phyloP scores from a whole-genome alignment of 805 yeast genomes.

The Yarrowia keelungensis region DNA sequence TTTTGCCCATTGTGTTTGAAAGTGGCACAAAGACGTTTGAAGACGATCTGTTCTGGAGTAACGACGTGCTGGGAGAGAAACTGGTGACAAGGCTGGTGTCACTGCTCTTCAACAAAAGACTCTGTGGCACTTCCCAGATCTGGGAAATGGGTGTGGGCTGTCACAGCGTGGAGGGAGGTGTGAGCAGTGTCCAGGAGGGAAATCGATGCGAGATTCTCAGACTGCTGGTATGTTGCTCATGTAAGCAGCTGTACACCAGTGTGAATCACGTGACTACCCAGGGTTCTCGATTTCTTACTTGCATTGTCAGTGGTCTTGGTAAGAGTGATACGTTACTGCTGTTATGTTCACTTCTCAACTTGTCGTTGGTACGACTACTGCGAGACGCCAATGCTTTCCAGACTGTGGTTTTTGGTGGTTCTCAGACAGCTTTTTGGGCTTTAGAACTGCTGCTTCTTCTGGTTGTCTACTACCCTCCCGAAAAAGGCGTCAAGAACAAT shows the following conservation, averaged over 20 bases:
- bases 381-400: constrained; percentile 25
- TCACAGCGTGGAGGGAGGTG: constrained; percentile 4
- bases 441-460: constrained; percentile 16
- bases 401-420: constrained; percentile 11
- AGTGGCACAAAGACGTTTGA: constrained; percentile 9
- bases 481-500: constrained; percentile 24
- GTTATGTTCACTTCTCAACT: constrained; percentile 22
- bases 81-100: constrained; percentile 21
- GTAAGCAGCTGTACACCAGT: constrained; percentile 18
- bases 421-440: constrained; percentile 26
- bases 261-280: constrained; percentile 17
- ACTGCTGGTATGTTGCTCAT: constrained; percentile 6
- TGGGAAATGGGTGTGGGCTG: constrained; percentile 38
- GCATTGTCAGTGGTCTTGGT: constrained; percentile 7
- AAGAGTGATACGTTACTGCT: constrained; percentile 16
- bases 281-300: constrained; percentile 23
- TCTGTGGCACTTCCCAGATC: constrained; percentile 19
- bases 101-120: constrained; percentile 10
- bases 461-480: constrained; percentile 29
- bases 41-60: constrained; percentile 32
- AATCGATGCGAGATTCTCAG: constrained; percentile 27
- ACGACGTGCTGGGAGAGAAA: constrained; percentile 21
- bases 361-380: constrained; percentile 9
- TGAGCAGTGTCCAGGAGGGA: constrained; percentile 6
- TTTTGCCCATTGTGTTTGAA: constrained; percentile 26